Percentiles rank a stretch among this genome's conserved stretches.
Conservation (phyloP, 176 grass and related monocot species). For the Poa pratensis region DNA sequence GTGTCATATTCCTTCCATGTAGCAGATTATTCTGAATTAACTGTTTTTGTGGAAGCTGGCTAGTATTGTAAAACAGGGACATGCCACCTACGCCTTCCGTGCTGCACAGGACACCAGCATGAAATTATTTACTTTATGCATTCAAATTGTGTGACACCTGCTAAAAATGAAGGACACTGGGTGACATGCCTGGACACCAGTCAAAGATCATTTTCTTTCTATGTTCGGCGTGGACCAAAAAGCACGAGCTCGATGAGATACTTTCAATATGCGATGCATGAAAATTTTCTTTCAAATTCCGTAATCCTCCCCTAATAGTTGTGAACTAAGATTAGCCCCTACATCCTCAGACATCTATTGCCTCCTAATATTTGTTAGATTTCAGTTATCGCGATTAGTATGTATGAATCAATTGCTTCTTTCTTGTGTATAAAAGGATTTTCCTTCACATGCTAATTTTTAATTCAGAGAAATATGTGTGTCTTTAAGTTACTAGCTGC, state of each 20-base stretch:
- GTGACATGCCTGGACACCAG: background rate
- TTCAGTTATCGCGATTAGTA: background rate
- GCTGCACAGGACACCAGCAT: background rate
- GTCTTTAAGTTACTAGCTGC: background rate
- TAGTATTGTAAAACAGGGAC: background rate
- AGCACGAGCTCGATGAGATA: background rate
- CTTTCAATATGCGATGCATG: background rate
- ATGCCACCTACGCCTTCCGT: background rate
- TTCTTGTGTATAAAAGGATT: background rate
- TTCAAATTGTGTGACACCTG: background rate
- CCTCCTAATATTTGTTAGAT: background rate
- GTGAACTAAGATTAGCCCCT: background rate
- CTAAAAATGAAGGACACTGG: too few relatives aligned
- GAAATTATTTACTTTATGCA: background rate
- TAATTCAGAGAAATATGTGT: background rate
- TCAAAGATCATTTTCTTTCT: background rate
- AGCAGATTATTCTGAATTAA: background rate
- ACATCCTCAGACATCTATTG: background rate
- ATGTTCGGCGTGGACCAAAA: background rate
- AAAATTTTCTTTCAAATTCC: background rate
- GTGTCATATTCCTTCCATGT: background rate
- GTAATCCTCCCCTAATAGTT: background rate
- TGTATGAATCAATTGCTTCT: background rate
- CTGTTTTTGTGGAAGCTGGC: background rate
- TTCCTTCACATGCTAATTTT: background rate